phyloP scores from a whole-genome alignment of 176 grass and related monocot species.

The Oryza coarctata region DNA sequence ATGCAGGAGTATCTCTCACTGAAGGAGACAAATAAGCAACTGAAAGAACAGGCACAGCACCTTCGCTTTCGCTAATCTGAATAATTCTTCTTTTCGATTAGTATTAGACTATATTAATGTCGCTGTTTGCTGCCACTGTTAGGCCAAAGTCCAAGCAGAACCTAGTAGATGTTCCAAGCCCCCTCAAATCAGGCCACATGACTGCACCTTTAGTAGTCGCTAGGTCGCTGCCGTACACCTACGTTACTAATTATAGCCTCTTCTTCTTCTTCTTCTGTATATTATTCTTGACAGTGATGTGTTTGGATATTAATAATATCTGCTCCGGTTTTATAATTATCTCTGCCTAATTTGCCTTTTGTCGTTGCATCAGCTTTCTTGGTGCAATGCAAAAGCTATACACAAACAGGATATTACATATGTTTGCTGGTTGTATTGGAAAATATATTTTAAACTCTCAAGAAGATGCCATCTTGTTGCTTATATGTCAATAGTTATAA shows the following conservation, averaged over 20 bases:
- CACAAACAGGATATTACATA: no score
- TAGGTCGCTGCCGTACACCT: conserved; percentile 19
- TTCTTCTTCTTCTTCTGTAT: background rate
- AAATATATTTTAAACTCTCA: no score
- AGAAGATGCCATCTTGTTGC: no score
- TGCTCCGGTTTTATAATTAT: background rate
- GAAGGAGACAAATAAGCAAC: conserved; percentile 68
- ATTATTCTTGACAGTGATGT: conserved; percentile 16
- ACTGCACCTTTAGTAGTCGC: background rate
- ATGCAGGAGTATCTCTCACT: conserved; percentile 68
- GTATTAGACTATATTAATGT: background rate
- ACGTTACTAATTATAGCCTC: background rate
- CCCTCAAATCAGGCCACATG: background rate
- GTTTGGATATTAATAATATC: background rate
- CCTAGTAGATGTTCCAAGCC: conserved; percentile 31
- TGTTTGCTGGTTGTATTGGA: background rate
- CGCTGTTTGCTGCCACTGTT: background rate
- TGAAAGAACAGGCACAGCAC: conserved; percentile 75
- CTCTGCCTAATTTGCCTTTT: background rate
- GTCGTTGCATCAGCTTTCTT: background rate
- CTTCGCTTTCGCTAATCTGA: conserved; percentile 21
- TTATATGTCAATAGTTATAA: no score
- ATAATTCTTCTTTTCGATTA: background rate
- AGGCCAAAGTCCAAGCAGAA: background rate
- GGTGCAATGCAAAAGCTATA: conserved; percentile 7